Conservation (phyloP, 345 rosid genomes). For the Aegle marmelos region DNA sequence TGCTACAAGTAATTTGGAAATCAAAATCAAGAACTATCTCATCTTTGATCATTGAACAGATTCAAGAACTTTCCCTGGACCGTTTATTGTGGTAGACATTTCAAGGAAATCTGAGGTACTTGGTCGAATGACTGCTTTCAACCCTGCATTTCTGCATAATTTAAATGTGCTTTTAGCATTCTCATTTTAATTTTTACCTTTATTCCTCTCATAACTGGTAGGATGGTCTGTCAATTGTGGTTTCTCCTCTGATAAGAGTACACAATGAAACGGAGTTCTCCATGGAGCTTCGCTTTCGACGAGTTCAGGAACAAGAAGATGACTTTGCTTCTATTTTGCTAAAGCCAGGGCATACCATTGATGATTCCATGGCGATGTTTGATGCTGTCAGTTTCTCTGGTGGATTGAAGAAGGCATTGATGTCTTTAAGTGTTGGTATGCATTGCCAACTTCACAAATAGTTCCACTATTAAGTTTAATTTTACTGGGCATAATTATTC, state of each 20-base stretch:
- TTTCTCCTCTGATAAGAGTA: constrained; percentile 82
- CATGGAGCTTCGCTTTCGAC: constrained; percentile 73
- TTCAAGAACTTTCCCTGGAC: constrained; percentile 86
- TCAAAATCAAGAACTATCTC: constrained; percentile 1
- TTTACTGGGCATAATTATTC: background rate
- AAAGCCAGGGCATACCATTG: constrained; percentile 72
- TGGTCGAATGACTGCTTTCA: constrained; percentile 17
- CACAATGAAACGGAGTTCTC: constrained; percentile 78
- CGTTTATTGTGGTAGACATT: constrained; percentile 71
- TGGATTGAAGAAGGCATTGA: constrained; percentile 68
- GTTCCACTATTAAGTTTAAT: background rate
- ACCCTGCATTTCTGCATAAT: background rate
- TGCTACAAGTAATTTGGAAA: constrained; percentile 1
- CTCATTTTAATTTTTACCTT: background rate
- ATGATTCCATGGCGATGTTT: constrained; percentile 78
- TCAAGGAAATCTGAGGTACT: constrained; percentile 68
- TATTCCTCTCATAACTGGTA: constrained; percentile 20
- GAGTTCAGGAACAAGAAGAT: constrained; percentile 56
- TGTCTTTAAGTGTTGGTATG: constrained; percentile 81
- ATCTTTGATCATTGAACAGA: constrained; percentile 41
- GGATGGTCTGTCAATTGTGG: constrained; percentile 81
- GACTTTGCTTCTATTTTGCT: constrained; percentile 55
- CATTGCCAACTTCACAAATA: constrained; percentile 4
- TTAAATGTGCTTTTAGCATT: constrained; percentile 9
- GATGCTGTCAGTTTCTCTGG: constrained; percentile 75